Evolutionary conservation across 129 eudicot genomes (phyloP), one percentile per base, ranked within the genome.

Genomic region (Saposhnikovia divaricata): DNA sequence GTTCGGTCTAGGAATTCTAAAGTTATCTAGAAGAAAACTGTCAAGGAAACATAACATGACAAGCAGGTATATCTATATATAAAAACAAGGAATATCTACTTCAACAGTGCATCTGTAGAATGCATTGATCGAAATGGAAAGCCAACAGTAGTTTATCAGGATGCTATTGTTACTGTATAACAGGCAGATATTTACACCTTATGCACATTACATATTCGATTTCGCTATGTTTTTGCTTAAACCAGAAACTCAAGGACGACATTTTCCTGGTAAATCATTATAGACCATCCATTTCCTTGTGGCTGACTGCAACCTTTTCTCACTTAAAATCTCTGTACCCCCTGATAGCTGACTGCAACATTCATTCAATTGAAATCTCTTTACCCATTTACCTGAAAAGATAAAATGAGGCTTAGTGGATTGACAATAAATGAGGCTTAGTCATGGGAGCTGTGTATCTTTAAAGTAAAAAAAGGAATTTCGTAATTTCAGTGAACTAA

Each of bases 101-200:
- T 72, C 14, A 73, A 40, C 37, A 23, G 21, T n/a, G 43, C 28
- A 71, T 5, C 7, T 59, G 68, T n/a, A n/a, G 13, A 71, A 4
- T 18, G 19, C 14, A 40, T 59, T n/a, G 37, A 44, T 44, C 6
- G 16, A 16, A 73, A 73, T 44, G 77, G 55, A 15, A 46, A 44
- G 31, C 53, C 53, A 73, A 59, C 15, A 23, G 68, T 47, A 21
- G 37, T 13, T 15, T 8, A 13, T 43, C 55, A 1, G 2, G 55
- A 73, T 73, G 77, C 55, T 73, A 10, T 72, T 40, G 53, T 73
- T 27, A 73, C 55, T n/a, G 77, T 72, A 73, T 5, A 73, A 3
- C 77, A 21, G 0, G 47, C 44, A 44, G 37, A 23, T n/a, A 73
- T 42, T 43, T 74, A 74, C 55, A 25, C 43, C 18, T n/a, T 42